These are phyloP conservation scores for Yamadazyma diddensiae DNA, from an alignment of 1,139 yeast species.

Conservation along the genomic window DNA sequence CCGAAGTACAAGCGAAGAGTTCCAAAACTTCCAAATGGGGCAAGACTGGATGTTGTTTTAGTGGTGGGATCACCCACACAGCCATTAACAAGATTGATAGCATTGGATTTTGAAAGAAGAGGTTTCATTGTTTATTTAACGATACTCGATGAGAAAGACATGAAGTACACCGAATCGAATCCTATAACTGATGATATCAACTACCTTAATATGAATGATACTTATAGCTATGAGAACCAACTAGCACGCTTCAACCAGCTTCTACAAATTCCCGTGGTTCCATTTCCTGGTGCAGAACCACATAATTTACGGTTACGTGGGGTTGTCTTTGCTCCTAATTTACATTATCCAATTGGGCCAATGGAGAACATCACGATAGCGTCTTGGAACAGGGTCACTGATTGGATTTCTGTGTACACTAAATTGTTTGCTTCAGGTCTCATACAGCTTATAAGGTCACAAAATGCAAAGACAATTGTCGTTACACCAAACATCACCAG, in stretches of 20 bases:
- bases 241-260: conserved; percentile 39
- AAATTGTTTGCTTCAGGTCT: conserved; percentile 57
- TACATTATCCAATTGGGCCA: conserved; percentile 69
- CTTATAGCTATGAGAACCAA: conserved; percentile 29
- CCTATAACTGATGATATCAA: conserved; percentile 51
- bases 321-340: conserved; percentile 60
- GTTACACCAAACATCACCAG: conserved; percentile 45
- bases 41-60: conserved; percentile 69
- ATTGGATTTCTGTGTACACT: conserved; percentile 45
- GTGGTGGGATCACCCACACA: conserved; percentile 78
- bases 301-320: conserved; percentile 55
- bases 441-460: conserved; percentile 50
- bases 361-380: conserved; percentile 53
- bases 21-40: conserved; percentile 61
- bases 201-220: conserved; percentile 35
- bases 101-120: conserved; percentile 70
- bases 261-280: conserved; percentile 35
- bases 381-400: conserved; percentile 52
- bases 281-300: conserved; percentile 52
- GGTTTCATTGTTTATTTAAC: conserved; percentile 82
- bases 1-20: conserved; percentile 50
- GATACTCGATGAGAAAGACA: conserved; percentile 62
- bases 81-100: conserved; percentile 66
- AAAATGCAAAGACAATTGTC: conserved; percentile 42
- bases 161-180: conserved; percentile 56